phyloP scores from a whole-genome alignment of 2,329 filamentous ascomycete species.

The Xylariaceae sp. region DNA sequence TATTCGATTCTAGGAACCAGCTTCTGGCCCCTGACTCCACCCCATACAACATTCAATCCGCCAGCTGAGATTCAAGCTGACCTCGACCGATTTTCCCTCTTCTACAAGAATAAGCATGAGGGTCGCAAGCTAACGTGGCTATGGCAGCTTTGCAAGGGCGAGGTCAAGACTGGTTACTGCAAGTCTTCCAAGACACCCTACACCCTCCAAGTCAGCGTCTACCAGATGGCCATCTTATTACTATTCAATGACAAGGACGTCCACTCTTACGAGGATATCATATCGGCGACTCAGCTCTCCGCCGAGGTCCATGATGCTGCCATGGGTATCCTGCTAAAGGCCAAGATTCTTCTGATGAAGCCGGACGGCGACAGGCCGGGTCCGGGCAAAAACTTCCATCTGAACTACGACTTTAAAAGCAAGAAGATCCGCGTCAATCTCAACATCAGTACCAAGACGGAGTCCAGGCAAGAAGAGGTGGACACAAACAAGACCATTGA shows the following conservation, averaged over 20 bases:
- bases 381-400: constrained; percentile 69
- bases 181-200: constrained; percentile 85
- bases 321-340: constrained; percentile 81
- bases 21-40: constrained; percentile 90
- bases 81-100: constrained; percentile 81
- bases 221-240: constrained; percentile 93
- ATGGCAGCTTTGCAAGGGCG: constrained; percentile 97
- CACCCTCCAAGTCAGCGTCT: constrained; percentile 95
- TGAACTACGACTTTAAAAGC: constrained; percentile 95
- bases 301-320: constrained; percentile 82
- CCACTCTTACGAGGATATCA: constrained; percentile 82
- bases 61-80: constrained; percentile 80
- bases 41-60: constrained; percentile 81
- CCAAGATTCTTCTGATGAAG: constrained; percentile 74
- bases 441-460: constrained; percentile 89
- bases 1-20: constrained; percentile 94
- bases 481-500: constrained; percentile 99
- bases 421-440: constrained; percentile 98
- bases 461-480: constrained; percentile 91
- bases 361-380: constrained; percentile 71
- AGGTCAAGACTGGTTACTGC: constrained; percentile 90
- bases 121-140: constrained; percentile 96
- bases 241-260: constrained; percentile 90
- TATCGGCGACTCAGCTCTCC: constrained; percentile 71
- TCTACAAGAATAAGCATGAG: constrained; percentile 95